phyloP scores from a whole-genome alignment of 1,284 basidiomycete species.

The Pascua sp. region DNA sequence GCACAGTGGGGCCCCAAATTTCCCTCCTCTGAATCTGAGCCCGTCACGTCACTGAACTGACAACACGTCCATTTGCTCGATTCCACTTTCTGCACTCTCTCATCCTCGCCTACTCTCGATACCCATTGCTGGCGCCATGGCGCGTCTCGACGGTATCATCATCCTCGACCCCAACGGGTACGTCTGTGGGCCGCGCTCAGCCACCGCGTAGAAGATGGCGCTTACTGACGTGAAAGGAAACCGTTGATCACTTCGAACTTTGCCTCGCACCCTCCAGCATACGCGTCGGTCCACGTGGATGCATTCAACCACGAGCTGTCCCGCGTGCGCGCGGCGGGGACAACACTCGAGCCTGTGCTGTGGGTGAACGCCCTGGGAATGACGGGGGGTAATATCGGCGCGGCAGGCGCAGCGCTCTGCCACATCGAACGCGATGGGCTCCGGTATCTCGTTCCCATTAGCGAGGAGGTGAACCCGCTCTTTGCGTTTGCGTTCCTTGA shows the following conservation, averaged over 20 bases:
- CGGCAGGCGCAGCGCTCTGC: slow-evolving; percentile 49
- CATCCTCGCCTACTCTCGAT: background rate
- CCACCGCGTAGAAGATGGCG: no score
- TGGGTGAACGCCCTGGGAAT: slow-evolving; percentile 41
- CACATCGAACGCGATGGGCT: slow-evolving; percentile 72
- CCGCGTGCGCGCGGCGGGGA: slow-evolving; percentile 49
- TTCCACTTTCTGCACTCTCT: background rate
- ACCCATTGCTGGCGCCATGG: slow-evolving; percentile 26
- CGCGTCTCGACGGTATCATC: slow-evolving; percentile 78
- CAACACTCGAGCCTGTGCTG: slow-evolving; percentile 33
- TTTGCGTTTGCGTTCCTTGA: slow-evolving; percentile 85
- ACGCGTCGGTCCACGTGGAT: slow-evolving; percentile 81
- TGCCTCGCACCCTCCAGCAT: slow-evolving; percentile 69
- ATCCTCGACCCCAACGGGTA: slow-evolving; percentile 77
- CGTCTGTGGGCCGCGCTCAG: slow-evolving; percentile 31
- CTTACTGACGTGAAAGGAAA: slow-evolving; percentile 55
- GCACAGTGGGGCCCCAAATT: background rate
- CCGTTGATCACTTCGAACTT: slow-evolving; percentile 91
- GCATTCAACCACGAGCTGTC: slow-evolving; percentile 70
- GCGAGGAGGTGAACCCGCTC: slow-evolving; percentile 75
- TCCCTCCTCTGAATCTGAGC: background rate
- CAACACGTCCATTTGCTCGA: background rate
- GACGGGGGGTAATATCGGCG: slow-evolving; percentile 18
- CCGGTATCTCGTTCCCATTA: slow-evolving; percentile 73
- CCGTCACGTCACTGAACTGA: background rate